Evolutionary conservation across 176 grass and related monocot genomes (phyloP).

Genomic region (Chrysopogon serrulatus): DNA sequence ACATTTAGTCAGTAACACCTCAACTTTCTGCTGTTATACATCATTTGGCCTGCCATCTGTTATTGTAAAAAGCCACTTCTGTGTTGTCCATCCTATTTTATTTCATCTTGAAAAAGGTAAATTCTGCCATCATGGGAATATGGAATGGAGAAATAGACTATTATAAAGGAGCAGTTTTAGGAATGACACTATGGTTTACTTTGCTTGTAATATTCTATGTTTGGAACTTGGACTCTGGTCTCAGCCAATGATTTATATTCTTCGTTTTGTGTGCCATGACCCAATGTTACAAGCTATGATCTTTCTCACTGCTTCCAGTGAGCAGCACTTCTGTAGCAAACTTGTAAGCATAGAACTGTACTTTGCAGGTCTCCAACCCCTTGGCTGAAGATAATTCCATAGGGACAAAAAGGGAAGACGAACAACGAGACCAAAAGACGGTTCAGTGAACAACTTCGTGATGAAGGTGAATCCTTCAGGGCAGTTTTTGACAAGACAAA

Average conservation of each 20-base stretch:
- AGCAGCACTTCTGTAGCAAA: not conserved
- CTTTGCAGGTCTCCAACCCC: constrained; percentile 70
- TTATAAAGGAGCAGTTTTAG: not conserved
- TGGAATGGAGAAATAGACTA: not conserved
- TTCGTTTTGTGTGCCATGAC: not conserved
- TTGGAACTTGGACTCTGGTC: not conserved
- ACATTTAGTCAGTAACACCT: constrained; percentile 13
- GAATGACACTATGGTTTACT: not conserved
- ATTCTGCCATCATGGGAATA: not conserved
- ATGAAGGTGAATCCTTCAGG: constrained; percentile 83
- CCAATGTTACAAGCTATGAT: not conserved
- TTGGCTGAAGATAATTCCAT: constrained; percentile 41
- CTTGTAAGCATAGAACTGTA: constrained; percentile 4
- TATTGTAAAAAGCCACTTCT: not conserved
- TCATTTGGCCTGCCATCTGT: not conserved
- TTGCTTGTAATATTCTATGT: not conserved
- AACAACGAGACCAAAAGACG: constrained; percentile 60
- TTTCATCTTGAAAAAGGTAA: not conserved
- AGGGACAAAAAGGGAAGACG: constrained; percentile 22
- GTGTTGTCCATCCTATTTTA: not conserved
- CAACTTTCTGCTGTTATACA: constrained; percentile 1
- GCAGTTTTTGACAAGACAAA: constrained; percentile 67
- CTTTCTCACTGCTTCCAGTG: not conserved
- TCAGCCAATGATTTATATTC: not conserved
- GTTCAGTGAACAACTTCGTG: constrained; percentile 79